Base-by-base conservation (phyloP, 306 rosid genomes). In the Geum urbanum region DNA sequence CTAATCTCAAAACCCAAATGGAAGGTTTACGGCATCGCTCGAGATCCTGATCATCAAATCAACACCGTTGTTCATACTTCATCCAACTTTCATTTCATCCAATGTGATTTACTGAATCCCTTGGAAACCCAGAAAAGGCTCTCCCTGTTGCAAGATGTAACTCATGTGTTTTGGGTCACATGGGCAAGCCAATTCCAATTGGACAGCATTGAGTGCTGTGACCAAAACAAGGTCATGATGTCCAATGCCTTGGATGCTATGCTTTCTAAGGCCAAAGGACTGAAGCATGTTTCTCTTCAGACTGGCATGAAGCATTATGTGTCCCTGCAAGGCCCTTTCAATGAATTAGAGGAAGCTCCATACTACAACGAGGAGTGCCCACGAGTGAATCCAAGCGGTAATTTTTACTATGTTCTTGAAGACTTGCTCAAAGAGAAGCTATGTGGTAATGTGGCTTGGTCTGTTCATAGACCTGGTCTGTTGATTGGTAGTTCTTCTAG, bases 291-390 rank as follows among this genome's bases (percentile, higher is more conserved):
- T 66, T 91, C 97, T 9, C 92, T 94, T 1, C 97, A 94, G 74
- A 94, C 95, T 22, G 99, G 99, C n/a, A 79, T 90, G 54, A 94
- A 91, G 78, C 99, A 88, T 70, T 91, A 94, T 41, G 77, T 91
- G 14, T 89, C 96, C 8, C 66, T 91, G 20, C 78, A 72, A 18
- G 74, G 80, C 8, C 85, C 90, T 20, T 80, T 78, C 24, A 72
- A 71, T 69, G 69, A 53, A 10, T 14, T 7, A 3, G 73, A 72
- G 0, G 74, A 76, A 67, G 37, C 70, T 14, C 68, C 52, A 1
- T 75, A 58, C 65, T 87, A 81, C 80, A 53, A 80, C 48, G 99
- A 94, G 55, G 91, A 88, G 8, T 75, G 66, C 43, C 96, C 92
- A 0, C 83, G 92, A 45, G 81, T 78, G 35, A 50, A 81, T 11